Base-by-base conservation (phyloP, 2,329 filamentous ascomycete species). In the Cytospora leucostoma region DNA sequence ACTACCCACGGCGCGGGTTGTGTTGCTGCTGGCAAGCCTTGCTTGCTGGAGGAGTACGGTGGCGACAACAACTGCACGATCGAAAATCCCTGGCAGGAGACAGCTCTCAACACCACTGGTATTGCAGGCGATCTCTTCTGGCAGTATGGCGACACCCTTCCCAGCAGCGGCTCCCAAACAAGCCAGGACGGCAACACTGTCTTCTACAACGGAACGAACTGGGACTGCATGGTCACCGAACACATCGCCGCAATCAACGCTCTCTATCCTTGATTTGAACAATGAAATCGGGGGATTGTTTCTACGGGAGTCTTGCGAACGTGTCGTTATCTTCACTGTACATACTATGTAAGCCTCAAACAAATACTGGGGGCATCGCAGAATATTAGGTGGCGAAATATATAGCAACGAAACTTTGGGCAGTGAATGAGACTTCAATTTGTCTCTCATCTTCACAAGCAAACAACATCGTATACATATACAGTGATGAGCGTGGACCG, bases 71-170 rank as follows among this genome's bases (percentile, higher is more conserved):
- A 66, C 57, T 68, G 67, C 62, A 62, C 61, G 7, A 59, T 63
- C 51, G 67, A 68, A 53, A 64, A 66, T 33, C 66, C 67, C 2
- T 68, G 67, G 67, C 67, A 68, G 44, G 53, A 67, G 58, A 56
- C 56, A 7, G 64, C 67, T 11, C 55, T 67, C n/a, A 62, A 62
- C 56, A 66, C 64, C 8, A 47, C 59, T 6, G 67, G 67, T 17
- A 67, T 67, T 17, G 66, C 67, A 12, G 66, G 47, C 13, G 67
- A 68, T 44, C 21, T 62, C 17, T 68, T 68, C 59, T 68, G 67
- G 64, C 67, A 68, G 50, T 67, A 63, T n/a, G 67, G 67, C 12
- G 66, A 66, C 50, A 63, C 55, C 12, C 66, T 68, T 8, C 64
- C 64, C 7, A 67, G 65, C 54, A 64, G 54, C 44, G 57, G 56